Percentiles rank a stretch among this genome's conserved stretches.
Conservation (phyloP, 2,329 filamentous ascomycete genomes). For the Chaetoscypha palmicola region DNA sequence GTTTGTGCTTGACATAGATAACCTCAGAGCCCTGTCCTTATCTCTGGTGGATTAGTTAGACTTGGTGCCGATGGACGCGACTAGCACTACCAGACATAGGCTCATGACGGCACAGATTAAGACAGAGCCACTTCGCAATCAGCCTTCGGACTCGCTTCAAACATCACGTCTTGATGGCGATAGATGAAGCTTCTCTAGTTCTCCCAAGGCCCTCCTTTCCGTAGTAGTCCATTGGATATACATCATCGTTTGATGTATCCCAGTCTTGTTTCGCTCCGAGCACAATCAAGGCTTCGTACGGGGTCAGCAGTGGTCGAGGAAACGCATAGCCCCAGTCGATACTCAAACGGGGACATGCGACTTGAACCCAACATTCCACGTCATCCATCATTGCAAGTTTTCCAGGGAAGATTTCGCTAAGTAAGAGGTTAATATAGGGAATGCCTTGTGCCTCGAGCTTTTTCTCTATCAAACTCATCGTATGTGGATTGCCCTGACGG, state of each 20-base stretch:
- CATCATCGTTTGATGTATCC: slow-evolving; percentile 51
- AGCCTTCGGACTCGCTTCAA: too few relatives aligned
- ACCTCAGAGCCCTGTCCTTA: too few relatives aligned
- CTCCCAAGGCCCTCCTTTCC: slow-evolving; percentile 83
- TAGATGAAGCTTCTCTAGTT: slow-evolving; percentile 42
- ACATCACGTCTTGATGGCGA: slow-evolving; percentile 20
- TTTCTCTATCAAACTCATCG: slow-evolving; percentile 77
- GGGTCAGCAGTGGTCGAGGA: slow-evolving; percentile 76
- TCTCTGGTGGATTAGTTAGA: too few relatives aligned
- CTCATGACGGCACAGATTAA: too few relatives aligned
- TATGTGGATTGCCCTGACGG: slow-evolving; percentile 91
- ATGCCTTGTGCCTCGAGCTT: slow-evolving; percentile 65
- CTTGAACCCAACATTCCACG: slow-evolving; percentile 97
- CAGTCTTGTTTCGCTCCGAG: slow-evolving; percentile 72
- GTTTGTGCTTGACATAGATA: too few relatives aligned
- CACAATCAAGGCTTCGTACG: slow-evolving; percentile 92
- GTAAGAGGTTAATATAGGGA: slow-evolving; percentile 74
- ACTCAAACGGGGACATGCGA: slow-evolving; percentile 91
- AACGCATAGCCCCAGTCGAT: slow-evolving; percentile 99
- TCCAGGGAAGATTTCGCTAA: slow-evolving; percentile 94
- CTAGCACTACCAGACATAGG: too few relatives aligned
- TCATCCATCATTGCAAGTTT: slow-evolving; percentile 91
- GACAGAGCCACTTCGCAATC: too few relatives aligned
- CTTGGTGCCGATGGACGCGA: too few relatives aligned
- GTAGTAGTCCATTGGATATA: slow-evolving; percentile 99